Evolutionary conservation across 352 stramenopile species (phyloP).

Genomic region (Pelagophyceae sp.): DNA sequence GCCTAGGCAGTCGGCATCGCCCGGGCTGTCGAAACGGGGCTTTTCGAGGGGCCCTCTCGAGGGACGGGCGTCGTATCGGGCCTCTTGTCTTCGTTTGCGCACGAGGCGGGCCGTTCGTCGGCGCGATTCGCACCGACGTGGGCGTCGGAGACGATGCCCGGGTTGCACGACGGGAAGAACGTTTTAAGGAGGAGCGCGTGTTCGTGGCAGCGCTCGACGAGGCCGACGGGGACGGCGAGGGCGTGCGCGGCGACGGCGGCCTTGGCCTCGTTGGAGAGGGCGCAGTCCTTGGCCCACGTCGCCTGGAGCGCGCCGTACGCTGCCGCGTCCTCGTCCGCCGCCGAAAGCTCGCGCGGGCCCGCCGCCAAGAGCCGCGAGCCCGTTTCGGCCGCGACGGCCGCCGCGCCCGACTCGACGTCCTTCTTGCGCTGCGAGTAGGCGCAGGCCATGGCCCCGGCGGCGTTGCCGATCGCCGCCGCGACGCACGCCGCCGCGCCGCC

Average conservation of each 20-base stretch:
- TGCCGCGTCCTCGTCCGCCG: constrained; percentile 48
- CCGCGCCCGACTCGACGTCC: constrained; percentile 43
- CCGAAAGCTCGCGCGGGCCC: constrained; percentile 19
- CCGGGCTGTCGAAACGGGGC: too few species aligned
- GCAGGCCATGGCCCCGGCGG: constrained; percentile 46
- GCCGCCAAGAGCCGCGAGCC: constrained; percentile 25
- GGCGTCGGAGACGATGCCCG: constrained; percentile 54
- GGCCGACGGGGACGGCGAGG: constrained; percentile 41
- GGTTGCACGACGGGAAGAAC: constrained; percentile 55
- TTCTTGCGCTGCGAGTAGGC: constrained; percentile 54
- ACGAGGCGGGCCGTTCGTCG: too few species aligned
- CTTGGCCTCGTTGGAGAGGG: constrained; percentile 47
- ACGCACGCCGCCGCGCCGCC: constrained; percentile 51
- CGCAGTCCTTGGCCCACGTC: constrained; percentile 50
- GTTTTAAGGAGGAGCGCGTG: constrained; percentile 42
- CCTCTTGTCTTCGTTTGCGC: too few species aligned
- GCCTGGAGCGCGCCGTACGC: constrained; percentile 52
- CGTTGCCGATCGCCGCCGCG: constrained; percentile 42
- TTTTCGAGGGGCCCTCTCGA: too few species aligned
- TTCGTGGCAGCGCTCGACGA: constrained; percentile 46
- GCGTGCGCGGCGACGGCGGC: constrained; percentile 41
- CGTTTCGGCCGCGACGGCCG: constrained; percentile 35
- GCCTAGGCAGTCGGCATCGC: too few species aligned
- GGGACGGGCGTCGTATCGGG: too few species aligned
- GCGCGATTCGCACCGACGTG: too few species aligned